Evolutionary conservation across 78 protist genomes (phyloP).

Genomic region (Cavenderia fasciculata): DNA sequence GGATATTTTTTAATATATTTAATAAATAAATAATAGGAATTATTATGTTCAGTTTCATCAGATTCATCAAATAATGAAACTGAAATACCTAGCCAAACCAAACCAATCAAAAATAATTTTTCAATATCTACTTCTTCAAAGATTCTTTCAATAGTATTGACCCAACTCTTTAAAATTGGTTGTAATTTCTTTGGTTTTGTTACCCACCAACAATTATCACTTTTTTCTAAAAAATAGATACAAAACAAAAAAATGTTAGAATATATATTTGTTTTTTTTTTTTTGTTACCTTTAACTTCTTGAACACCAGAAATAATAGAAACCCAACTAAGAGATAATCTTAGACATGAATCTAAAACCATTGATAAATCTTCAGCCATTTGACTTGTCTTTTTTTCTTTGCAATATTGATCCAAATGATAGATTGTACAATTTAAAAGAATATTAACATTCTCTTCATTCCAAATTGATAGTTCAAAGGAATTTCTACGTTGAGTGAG

Average conservation of each 20-base stretch:
- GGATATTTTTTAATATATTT: conserved; percentile 23
- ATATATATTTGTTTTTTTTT: background rate
- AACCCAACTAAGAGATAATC: conserved; percentile 51
- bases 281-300: background rate
- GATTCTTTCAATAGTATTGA: conserved; percentile 14
- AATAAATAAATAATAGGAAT: conserved; percentile 23
- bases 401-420: conserved; percentile 8
- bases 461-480: conserved; percentile 10
- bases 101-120: conserved; percentile 35
- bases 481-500: background rate
- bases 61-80: conserved; percentile 26
- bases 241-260: no score
- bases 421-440: conserved; percentile 16
- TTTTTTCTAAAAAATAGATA: no score
- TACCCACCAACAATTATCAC: conserved; percentile 39
- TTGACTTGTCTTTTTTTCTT: background rate
- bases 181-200: conserved; percentile 6
- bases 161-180: background rate
- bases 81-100: conserved; percentile 50
- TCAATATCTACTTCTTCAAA: conserved; percentile 24
- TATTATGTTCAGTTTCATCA: background rate
- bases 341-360: conserved; percentile 52
- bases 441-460: conserved; percentile 12
- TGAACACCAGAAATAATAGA: background rate
- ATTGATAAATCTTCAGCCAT: conserved; percentile 5